A percentile compares a stretch with the other conserved stretches of the same genome.
Evolutionary conservation across 805 yeast genomes (phyloP).

Genomic region (Maudiozyma pseudohumilis): DNA sequence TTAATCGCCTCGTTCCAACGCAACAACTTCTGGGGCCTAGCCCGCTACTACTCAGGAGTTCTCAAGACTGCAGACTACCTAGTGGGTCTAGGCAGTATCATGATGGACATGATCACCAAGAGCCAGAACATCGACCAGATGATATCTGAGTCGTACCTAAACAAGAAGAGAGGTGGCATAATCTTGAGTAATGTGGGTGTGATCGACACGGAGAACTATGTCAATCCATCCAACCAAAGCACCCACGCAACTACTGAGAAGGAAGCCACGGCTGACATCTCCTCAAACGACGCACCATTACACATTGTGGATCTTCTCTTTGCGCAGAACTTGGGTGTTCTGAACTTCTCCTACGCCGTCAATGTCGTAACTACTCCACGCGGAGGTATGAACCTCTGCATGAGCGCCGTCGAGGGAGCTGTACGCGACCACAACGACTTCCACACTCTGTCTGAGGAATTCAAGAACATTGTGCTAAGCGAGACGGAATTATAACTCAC

Average conservation of each 20-base stretch:
- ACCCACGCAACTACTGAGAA: neutral
- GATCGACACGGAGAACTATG: too few species aligned
- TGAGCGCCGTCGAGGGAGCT: constrained; percentile 14
- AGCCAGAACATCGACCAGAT: constrained; percentile 15
- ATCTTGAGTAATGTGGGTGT: constrained; percentile 22
- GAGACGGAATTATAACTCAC: too few species aligned
- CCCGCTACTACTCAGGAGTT: constrained; percentile 13
- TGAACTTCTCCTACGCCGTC: constrained; percentile 15
- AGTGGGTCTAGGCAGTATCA: constrained; percentile 16
- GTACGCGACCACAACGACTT: constrained; percentile 2
- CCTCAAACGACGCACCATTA: neutral
- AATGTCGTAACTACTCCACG: constrained; percentile 15
- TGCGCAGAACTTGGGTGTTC: constrained; percentile 17
- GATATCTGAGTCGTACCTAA: constrained; percentile 11
- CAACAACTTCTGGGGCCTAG: constrained; percentile 15
- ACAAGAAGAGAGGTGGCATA: constrained; percentile 16
- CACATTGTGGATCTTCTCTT: constrained; percentile 14
- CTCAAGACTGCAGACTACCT: constrained; percentile 12
- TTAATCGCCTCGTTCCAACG: constrained; percentile 13
- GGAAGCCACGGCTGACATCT: too few species aligned
- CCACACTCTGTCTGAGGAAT: neutral
- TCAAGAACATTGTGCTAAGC: too few species aligned
- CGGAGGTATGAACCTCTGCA: constrained; percentile 16
- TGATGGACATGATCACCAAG: constrained; percentile 12
- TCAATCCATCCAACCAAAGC: too few species aligned